Percentiles rank a stretch among this genome's conserved stretches.
These are phyloP conservation scores for Lentinula sp. DNA, from an alignment of 768 basidiomycete genomes.

Conservation along the genomic window DNA sequence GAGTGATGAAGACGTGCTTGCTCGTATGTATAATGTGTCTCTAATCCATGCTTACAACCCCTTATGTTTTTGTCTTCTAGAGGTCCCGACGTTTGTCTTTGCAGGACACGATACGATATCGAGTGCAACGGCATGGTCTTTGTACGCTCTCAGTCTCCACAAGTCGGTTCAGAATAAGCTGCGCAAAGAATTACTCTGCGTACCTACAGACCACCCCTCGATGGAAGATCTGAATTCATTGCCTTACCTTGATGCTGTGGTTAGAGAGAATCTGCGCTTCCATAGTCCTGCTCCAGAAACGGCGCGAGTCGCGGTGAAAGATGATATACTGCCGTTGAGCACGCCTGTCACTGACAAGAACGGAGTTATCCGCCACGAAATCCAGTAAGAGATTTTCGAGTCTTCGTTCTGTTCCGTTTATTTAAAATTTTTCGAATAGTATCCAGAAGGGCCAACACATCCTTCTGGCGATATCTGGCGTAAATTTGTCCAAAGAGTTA, in stretches of 20 bases:
- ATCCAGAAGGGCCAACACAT: slow-evolving; percentile 39
- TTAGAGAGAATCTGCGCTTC: slow-evolving; percentile 54
- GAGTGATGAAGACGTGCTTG: slow-evolving; percentile 41
- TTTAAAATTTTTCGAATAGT: slow-evolving; percentile 24
- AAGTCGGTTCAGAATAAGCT: slow-evolving; percentile 48
- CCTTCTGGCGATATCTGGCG: slow-evolving; percentile 39
- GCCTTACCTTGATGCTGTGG: slow-evolving; percentile 63
- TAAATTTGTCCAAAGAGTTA: slow-evolving; percentile 45
- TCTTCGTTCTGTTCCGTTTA: slow-evolving; percentile 14
- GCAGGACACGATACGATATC: slow-evolving; percentile 30
- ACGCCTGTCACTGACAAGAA: slow-evolving; percentile 29
- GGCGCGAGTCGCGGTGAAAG: slow-evolving; percentile 34
- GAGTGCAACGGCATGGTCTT: slow-evolving; percentile 49
- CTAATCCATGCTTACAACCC: neutral
- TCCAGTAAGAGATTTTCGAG: slow-evolving; percentile 27
- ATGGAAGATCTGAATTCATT: slow-evolving; percentile 67
- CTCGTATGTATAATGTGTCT: slow-evolving; percentile 11
- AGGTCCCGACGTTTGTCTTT: slow-evolving; percentile 36
- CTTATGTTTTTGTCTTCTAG: neutral
- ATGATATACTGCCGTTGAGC: slow-evolving; percentile 35
- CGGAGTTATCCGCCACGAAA: slow-evolving; percentile 25
- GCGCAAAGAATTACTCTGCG: slow-evolving; percentile 46
- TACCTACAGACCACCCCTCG: slow-evolving; percentile 50
- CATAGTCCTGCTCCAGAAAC: slow-evolving; percentile 44
- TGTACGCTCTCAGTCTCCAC: slow-evolving; percentile 47